Evolutionary conservation across 768 basidiomycete species (phyloP).

Genomic region (Suillus americanus): DNA sequence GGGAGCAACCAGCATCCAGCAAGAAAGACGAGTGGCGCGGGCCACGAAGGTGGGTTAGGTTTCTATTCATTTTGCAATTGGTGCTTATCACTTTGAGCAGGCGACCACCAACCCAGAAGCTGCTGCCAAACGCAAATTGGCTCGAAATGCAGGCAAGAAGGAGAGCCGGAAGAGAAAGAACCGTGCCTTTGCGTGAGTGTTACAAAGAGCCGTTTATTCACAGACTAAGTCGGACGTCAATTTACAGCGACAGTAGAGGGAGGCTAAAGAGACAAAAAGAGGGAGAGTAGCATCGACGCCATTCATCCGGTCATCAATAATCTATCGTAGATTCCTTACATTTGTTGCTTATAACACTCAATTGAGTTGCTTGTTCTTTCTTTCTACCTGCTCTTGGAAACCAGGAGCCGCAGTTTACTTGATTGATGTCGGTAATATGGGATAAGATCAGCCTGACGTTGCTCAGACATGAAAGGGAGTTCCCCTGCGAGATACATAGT

Average conservation of each 20-base stretch:
- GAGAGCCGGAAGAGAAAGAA: slow-evolving; percentile 83
- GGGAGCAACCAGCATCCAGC: slow-evolving; percentile 59
- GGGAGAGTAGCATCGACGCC: slow-evolving; percentile 16
- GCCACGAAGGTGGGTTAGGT: slow-evolving; percentile 43
- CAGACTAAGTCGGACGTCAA: neutral
- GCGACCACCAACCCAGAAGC: slow-evolving; percentile 71
- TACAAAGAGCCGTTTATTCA: neutral
- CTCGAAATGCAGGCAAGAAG: slow-evolving; percentile 75
- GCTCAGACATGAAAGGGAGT: neutral
- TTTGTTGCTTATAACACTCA: neutral
- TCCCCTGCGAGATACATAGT: neutral
- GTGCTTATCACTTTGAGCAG: slow-evolving; percentile 33
- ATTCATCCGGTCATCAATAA: neutral
- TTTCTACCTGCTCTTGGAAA: neutral
- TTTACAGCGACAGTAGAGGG: slow-evolving; percentile 46
- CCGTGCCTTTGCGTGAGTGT: slow-evolving; percentile 55
- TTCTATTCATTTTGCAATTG: neutral
- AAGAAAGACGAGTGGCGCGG: slow-evolving; percentile 67
- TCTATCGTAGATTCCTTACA: neutral
- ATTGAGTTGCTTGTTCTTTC: neutral
- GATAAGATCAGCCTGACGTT: neutral
- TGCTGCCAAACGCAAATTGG: slow-evolving; percentile 72
- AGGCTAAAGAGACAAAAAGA: slow-evolving; percentile 46
- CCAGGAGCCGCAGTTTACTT: neutral
- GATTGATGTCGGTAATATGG: neutral